phyloP scores from a whole-genome alignment of 305 asterid species.

The Fraxinus latifolia region DNA sequence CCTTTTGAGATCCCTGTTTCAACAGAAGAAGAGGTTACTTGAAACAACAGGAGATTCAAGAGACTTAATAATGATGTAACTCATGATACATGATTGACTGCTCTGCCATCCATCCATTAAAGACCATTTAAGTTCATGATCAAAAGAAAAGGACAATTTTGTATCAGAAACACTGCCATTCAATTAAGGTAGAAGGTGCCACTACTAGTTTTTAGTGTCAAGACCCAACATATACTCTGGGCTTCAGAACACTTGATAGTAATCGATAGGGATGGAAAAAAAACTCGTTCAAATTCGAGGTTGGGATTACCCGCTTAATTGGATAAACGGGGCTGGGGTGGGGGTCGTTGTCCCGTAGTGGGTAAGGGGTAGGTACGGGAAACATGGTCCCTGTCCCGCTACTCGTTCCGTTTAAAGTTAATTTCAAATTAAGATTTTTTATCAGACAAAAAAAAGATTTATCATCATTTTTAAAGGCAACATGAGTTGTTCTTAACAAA shows the following conservation, averaged over 20 bases:
- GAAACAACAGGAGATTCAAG: not conserved
- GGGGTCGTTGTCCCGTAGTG: not conserved
- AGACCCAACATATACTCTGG: not conserved
- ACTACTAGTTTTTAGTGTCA: not conserved
- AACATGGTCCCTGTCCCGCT: not conserved
- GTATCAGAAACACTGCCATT: not conserved
- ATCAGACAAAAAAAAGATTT: not conserved
- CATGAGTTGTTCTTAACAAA: not conserved
- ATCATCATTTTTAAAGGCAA: not conserved
- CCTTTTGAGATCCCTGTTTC: conserved; percentile 41
- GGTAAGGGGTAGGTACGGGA: not conserved
- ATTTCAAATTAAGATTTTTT: not conserved
- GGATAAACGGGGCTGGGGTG: not conserved
- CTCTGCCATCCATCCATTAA: not conserved
- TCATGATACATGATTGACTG: not conserved
- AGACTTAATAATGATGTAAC: not conserved
- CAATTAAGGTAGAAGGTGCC: not conserved
- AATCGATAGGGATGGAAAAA: not conserved
- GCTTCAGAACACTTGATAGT: not conserved
- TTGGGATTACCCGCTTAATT: not conserved
- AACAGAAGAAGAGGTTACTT: conserved; percentile 12
- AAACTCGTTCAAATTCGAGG: not conserved
- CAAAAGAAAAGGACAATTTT: not conserved
- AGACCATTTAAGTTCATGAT: not conserved
- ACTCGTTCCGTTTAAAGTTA: not conserved